phyloP scores from a whole-genome alignment of 2,329 filamentous ascomycete species.

The Lasiodiplodia citricola region DNA sequence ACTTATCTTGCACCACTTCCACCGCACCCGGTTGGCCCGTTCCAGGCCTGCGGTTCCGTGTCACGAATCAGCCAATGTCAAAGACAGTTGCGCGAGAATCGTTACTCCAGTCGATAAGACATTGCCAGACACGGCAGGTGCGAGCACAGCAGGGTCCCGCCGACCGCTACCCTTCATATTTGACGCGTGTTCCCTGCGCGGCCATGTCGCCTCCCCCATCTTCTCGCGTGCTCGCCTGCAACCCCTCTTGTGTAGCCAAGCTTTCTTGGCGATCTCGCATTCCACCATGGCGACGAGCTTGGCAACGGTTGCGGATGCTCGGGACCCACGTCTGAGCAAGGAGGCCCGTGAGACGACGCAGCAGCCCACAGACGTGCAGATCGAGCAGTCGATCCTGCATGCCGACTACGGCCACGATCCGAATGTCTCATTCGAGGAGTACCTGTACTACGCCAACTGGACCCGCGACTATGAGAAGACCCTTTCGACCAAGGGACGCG shows the following conservation, averaged over 20 bases:
- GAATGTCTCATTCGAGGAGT: conserved; percentile 43
- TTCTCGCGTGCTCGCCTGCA: not conserved
- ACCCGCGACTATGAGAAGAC: conserved; percentile 43
- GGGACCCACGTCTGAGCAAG: not conserved
- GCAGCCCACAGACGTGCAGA: conserved; percentile 7
- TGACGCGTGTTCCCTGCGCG: not conserved
- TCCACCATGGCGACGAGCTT: conserved; percentile 15
- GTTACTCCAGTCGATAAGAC: not conserved
- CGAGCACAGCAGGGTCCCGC: not conserved
- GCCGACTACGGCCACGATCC: conserved; percentile 32
- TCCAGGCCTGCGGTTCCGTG: not conserved
- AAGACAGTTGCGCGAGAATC: not conserved
- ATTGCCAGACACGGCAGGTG: not conserved
- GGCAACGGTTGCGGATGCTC: conserved; percentile 2
- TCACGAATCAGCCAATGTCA: not conserved
- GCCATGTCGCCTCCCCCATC: not conserved
- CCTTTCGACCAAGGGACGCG: conserved; percentile 23
- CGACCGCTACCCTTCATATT: conserved; percentile 1
- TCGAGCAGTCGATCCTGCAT: conserved; percentile 1
- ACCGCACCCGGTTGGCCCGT: not conserved
- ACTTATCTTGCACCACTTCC: not conserved
- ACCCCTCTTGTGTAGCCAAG: not conserved
- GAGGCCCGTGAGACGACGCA: not conserved
- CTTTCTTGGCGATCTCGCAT: conserved; percentile 14
- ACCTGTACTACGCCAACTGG: conserved; percentile 45